Evolutionary conservation across 1,139 yeast species (phyloP).

Genomic region (Debaryomyces udenii): DNA sequence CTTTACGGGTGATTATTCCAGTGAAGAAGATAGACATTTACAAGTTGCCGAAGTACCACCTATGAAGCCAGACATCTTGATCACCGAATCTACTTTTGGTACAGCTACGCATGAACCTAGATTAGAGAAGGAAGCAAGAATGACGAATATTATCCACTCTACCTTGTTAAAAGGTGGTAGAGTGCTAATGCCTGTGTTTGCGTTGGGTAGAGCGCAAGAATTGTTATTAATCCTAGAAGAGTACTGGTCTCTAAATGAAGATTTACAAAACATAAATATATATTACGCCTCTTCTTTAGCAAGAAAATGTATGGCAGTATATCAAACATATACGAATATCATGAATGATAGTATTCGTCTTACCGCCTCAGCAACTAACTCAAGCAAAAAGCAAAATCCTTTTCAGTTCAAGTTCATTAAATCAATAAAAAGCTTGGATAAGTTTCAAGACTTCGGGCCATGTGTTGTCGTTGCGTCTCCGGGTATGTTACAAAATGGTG

Average conservation of each 20-base stretch:
- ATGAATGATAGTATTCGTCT: slow-evolving; percentile 91
- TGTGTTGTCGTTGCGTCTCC: slow-evolving; percentile 97
- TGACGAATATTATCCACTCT: slow-evolving; percentile 81
- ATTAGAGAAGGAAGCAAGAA: slow-evolving; percentile 75
- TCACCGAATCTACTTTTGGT: slow-evolving; percentile 96
- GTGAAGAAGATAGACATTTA: slow-evolving; percentile 94
- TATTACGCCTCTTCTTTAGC: slow-evolving; percentile 94
- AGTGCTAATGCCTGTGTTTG: slow-evolving; percentile 90
- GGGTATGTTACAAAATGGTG: slow-evolving; percentile 97
- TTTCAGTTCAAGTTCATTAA: slow-evolving; percentile 87
- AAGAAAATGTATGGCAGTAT: slow-evolving; percentile 94
- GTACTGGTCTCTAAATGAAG: slow-evolving; percentile 87
- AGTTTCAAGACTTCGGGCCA: slow-evolving; percentile 91
- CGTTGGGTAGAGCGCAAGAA: slow-evolving; percentile 96
- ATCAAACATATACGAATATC: slow-evolving; percentile 94
- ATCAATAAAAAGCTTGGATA: slow-evolving; percentile 76
- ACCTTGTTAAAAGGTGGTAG: slow-evolving; percentile 90
- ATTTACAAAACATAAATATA: slow-evolving; percentile 78
- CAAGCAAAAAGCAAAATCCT: slow-evolving; percentile 60
- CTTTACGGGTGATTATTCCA: slow-evolving; percentile 94
- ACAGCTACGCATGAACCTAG: slow-evolving; percentile 97
- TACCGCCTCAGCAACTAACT: slow-evolving; percentile 62
- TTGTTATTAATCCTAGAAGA: slow-evolving; percentile 86
- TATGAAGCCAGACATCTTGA: slow-evolving; percentile 81
- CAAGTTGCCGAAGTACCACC: slow-evolving; percentile 96